Evolutionary conservation across 495 filamentous ascomycete genomes (phyloP).

Genomic region (Rhizodiscina lignyota): DNA sequence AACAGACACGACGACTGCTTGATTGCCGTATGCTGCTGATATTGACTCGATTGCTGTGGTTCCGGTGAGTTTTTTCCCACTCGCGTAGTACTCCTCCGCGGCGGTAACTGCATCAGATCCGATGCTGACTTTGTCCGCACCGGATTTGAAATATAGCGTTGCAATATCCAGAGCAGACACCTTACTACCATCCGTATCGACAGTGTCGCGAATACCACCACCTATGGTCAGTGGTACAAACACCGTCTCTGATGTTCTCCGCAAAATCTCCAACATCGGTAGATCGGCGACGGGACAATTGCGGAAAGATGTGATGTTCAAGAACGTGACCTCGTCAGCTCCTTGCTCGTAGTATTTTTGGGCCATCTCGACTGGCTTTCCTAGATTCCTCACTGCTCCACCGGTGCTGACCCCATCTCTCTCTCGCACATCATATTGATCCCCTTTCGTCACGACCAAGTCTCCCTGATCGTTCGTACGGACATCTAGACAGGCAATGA

Average conservation of each 20-base stretch:
- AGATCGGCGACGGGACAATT: conserved; percentile 82
- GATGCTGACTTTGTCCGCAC: conserved; percentile 97
- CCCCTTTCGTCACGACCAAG: conserved; percentile 92
- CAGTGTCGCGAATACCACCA: conserved; percentile 81
- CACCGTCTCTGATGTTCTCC: conserved; percentile 72
- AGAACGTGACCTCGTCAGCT: conserved; percentile 88
- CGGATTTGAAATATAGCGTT: conserved; percentile 92
- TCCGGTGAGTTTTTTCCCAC: conserved; percentile 49
- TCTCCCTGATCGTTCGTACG: conserved; percentile 92
- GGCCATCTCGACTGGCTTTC: conserved; percentile 93
- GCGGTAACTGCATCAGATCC: conserved; percentile 87
- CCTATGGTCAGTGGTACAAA: conserved; percentile 97
- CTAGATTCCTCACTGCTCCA: conserved; percentile 75
- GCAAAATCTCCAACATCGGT: conserved; percentile 89
- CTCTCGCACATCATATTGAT: conserved; percentile 99
- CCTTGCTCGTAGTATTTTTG: conserved; percentile 90
- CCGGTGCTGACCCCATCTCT: conserved; percentile 41
- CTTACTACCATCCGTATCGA: conserved; percentile 76
- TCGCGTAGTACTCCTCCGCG: conserved; percentile 71
- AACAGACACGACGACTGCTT: conserved; percentile 91
- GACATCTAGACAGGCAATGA: conserved; percentile 94
- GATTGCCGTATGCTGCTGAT: conserved; percentile 82
- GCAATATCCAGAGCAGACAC: conserved; percentile 82
- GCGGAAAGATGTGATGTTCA: conserved; percentile 96
- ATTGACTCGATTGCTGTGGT: conserved; percentile 90